Percentiles rank a stretch among this genome's conserved stretches.
phyloP scores from a whole-genome alignment of 1,284 basidiomycete species.

The Ceratobasidium papillatum region DNA sequence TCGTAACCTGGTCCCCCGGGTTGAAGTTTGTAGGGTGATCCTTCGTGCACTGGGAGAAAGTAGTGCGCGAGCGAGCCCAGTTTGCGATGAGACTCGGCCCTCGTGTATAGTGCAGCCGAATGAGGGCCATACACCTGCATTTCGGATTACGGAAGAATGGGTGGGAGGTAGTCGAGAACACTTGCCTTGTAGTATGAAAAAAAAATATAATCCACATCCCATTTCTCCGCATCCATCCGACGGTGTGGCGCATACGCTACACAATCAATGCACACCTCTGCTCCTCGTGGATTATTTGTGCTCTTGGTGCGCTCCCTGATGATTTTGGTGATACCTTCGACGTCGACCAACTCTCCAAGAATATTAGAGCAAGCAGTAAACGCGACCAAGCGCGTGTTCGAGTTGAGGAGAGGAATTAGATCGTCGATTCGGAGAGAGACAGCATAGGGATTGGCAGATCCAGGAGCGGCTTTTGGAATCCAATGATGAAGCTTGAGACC shows the following conservation, averaged over 20 bases:
- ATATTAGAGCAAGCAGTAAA: slow-evolving; percentile 82
- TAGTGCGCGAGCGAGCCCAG: slow-evolving; percentile 72
- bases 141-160: not conserved
- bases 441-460: slow-evolving; percentile 67
- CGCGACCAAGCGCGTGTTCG: slow-evolving; percentile 74
- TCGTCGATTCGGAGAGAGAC: slow-evolving; percentile 65
- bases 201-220: slow-evolving; percentile 78
- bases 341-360: slow-evolving; percentile 70
- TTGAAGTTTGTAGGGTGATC: slow-evolving; percentile 69
- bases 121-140: slow-evolving; percentile 79
- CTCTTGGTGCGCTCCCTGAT: slow-evolving; percentile 55
- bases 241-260: slow-evolving; percentile 83
- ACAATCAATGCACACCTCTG: slow-evolving; percentile 75
- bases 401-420: slow-evolving; percentile 68
- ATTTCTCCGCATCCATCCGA: slow-evolving; percentile 70
- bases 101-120: slow-evolving; percentile 70
- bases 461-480: slow-evolving; percentile 54
- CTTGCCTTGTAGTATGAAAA: slow-evolving; percentile 82
- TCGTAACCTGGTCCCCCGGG: slow-evolving; percentile 80
- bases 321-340: slow-evolving; percentile 64
- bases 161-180: not conserved
- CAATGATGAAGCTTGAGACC: slow-evolving; percentile 64
- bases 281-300: slow-evolving; percentile 62
- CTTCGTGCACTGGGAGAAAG: slow-evolving; percentile 61
- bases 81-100: slow-evolving; percentile 55